Conservation (phyloP, 257 asterid genomes). For the Leptodermis oblonga region DNA sequence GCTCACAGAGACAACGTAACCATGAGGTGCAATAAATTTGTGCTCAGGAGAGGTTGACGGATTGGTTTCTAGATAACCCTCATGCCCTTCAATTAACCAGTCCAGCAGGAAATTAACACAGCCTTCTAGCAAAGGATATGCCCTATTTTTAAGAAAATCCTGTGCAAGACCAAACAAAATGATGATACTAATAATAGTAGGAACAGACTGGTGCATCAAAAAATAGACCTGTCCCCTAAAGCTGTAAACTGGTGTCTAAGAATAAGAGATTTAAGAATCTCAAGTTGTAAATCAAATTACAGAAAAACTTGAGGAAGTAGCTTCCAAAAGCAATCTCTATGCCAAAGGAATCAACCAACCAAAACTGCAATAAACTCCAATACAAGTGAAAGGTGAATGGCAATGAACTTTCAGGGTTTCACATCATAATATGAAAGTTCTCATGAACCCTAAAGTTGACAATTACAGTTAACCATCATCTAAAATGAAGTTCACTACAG, state of each 20-base stretch:
- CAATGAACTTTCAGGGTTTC: background rate
- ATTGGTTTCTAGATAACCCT: slow-evolving; percentile 59
- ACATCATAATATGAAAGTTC: background rate
- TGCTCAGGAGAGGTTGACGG: slow-evolving; percentile 91
- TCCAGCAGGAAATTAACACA: slow-evolving; percentile 59
- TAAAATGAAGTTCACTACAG: background rate
- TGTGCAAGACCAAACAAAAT: slow-evolving; percentile 11
- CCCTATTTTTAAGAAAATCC: slow-evolving; percentile 56
- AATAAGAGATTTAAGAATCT: background rate
- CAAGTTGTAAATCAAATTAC: background rate
- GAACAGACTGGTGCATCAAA: background rate
- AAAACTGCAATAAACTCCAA: background rate
- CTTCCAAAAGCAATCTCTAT: background rate
- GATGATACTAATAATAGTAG: background rate
- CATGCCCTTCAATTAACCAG: slow-evolving; percentile 70
- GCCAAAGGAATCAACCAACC: background rate
- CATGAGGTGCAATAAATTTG: slow-evolving; percentile 63
- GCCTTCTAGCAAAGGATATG: slow-evolving; percentile 69
- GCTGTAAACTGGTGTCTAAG: background rate
- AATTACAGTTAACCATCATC: background rate
- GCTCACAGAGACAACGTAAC: slow-evolving; percentile 66
- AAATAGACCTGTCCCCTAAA: background rate
- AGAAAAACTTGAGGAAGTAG: background rate
- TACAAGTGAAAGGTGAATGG: background rate
- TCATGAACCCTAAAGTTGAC: background rate